Evolutionary conservation across 257 asterid genomes (phyloP), one percentile per base, ranked within the genome.

Genomic region (Galeopsis tetrahit): DNA sequence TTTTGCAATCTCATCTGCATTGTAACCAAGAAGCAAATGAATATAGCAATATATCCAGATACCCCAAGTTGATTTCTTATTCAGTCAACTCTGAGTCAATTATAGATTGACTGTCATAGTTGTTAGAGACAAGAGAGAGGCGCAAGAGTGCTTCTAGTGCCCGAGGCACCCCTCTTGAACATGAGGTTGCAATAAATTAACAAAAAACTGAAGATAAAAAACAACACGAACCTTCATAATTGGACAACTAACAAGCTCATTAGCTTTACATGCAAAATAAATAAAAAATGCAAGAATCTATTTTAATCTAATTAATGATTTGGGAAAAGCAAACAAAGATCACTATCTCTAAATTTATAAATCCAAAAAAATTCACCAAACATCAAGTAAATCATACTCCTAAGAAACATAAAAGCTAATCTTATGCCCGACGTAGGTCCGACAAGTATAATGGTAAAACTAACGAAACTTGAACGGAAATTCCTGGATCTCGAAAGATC

Each of bases 1-100:
- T 79, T 95, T 95, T 66, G 89, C 96, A 60, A 95, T 95, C 85
- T 95, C 99, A 71, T 90, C 99, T 95, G 80, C 77, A 78, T 49
- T 65, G 70, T 60, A 59, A 76, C 36, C 52, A 33, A 63, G 4
- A 59, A 67, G 40, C 46, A 63, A 38, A 35, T 61, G 32, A 62
- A 53, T 55, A 56, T 52, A 59, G 7, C 58, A 10, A 31, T 56
- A 74, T 38, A 13, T 10, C 10, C 36, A 31, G 52, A 62, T 61
- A 5, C 35, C 57, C 34, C 61, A 8, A 31, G 43, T 21, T 33
- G 17, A 52, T 51, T 14, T 7, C 75, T 15, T 52, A 62, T 33
- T 43, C 46, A 72, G 72, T 72, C 70, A 61, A 58, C 49, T 67
- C 33, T 10, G 36, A 40, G 52, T 39, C 73, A 43, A 61, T 34